Conservation (phyloP, 2,329 filamentous ascomycete species). For the Fusarium sp. region DNA sequence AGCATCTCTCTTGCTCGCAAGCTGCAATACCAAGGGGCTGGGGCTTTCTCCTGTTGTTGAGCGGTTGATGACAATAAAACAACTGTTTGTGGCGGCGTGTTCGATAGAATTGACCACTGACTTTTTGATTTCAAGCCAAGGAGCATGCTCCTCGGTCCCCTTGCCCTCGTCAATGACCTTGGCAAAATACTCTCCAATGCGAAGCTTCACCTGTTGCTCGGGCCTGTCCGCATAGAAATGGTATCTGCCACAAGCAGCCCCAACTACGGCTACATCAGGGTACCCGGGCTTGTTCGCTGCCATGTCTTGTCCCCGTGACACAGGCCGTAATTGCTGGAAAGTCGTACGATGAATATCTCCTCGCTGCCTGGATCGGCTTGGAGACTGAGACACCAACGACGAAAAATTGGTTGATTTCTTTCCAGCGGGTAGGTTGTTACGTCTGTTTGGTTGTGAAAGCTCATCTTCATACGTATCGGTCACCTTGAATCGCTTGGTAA, state of each 20-base stretch:
- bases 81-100: conserved; percentile 30
- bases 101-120: conserved; percentile 23
- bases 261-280: conserved; percentile 24
- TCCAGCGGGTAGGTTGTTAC: background rate
- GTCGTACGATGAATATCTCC: conserved; percentile 47
- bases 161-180: background rate
- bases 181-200: conserved; percentile 15
- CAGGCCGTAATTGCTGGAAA: conserved; percentile 14
- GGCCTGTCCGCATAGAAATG: background rate
- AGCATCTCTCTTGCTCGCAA: conserved; percentile 24
- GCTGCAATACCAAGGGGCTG: conserved; percentile 37
- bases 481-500: conserved; percentile 27
- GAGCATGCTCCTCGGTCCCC: background rate
- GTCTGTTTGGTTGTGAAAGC: conserved; percentile 28
- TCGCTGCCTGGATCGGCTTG: conserved; percentile 13
- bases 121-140: conserved; percentile 41
- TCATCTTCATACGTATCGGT: conserved; percentile 47
- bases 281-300: background rate
- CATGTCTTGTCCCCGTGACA: background rate
- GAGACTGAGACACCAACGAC: conserved; percentile 13
- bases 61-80: conserved; percentile 41
- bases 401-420: conserved; percentile 33
- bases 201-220: conserved; percentile 5
- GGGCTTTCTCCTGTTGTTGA: conserved; percentile 14
- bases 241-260: conserved; percentile 43